These are phyloP conservation scores for Xylaria telfairii DNA, from an alignment of 495 filamentous ascomycete species.

Conservation along the genomic window DNA sequence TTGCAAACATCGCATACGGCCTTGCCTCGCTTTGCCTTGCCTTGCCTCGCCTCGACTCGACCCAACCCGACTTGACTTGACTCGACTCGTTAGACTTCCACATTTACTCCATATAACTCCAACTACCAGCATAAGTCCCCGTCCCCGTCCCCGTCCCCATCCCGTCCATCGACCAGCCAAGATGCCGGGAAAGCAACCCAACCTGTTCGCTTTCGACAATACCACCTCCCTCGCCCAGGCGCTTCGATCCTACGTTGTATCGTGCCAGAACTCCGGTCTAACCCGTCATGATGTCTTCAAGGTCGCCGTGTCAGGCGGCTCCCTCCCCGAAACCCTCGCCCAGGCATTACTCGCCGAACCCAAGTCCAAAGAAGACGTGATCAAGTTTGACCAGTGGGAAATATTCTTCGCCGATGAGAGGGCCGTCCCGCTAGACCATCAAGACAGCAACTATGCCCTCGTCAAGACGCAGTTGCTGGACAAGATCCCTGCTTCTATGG, in stretches of 20 bases:
- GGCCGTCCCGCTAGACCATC: slow-evolving; percentile 86
- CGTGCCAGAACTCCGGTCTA: slow-evolving; percentile 77
- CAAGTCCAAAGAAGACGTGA: slow-evolving; percentile 62
- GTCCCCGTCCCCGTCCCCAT: no score
- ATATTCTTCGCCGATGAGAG: slow-evolving; percentile 99
- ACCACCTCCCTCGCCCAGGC: slow-evolving; percentile 70
- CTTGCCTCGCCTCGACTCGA: not conserved
- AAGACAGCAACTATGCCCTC: slow-evolving; percentile 91
- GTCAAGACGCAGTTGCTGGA: slow-evolving; percentile 85
- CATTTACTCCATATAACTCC: not conserved
- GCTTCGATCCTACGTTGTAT: slow-evolving; percentile 80
- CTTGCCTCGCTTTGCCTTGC: no score
- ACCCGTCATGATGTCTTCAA: slow-evolving; percentile 84
- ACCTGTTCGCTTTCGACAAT: slow-evolving; percentile 81
- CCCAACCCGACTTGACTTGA: not conserved
- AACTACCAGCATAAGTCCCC: slow-evolving; percentile 11
- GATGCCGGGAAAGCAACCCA: slow-evolving; percentile 75
- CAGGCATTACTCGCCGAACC: slow-evolving; percentile 71
- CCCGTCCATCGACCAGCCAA: slow-evolving; percentile 28
- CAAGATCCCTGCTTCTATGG: slow-evolving; percentile 74
- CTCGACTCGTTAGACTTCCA: slow-evolving; percentile 16
- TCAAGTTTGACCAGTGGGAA: slow-evolving; percentile 88
- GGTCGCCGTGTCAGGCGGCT: slow-evolving; percentile 92
- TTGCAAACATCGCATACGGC: slow-evolving; percentile 7
- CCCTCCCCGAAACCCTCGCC: slow-evolving; percentile 85